Evolutionary conservation across 495 filamentous ascomycete genomes (phyloP), one percentile per base, ranked within the genome.

Genomic region (Aspergillus bertholletiae): DNA sequence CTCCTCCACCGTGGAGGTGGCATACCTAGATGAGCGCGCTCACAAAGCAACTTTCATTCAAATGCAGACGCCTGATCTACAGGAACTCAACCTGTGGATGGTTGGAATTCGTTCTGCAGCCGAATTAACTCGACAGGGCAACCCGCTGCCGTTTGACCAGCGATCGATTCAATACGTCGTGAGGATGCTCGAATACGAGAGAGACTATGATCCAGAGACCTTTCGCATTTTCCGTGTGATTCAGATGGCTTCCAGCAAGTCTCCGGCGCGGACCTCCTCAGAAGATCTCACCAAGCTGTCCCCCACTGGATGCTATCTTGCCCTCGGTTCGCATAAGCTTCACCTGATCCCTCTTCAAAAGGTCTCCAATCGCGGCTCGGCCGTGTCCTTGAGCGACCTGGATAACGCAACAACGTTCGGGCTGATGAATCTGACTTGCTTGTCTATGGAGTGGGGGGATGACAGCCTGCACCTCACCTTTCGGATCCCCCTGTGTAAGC

Each of bases 391-490:
- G 45, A 73, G 63, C 35, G 75, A 78, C 34, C 64, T 76, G 51
- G 79, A 68, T 52, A 73, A 68, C 51, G 77, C 67, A 53, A 74
- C 65, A 22, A 85, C 82, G 0, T 84, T 86, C 64, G 94, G 92
- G 3, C 77, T 95, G 41, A 83, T 95, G 58, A 88, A 87, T 13
- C 71, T 98, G 46, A 83, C 82, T 22, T 77, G 78, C 13, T 68
- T 93, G 30, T 81, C 79, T 20, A 79, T 92, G 63, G 83, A 86
- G 45, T 79, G 83, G 54, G 78, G 77, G 34, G 91, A 96, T 62
- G 92, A 98, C 72, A 84, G 87, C 18, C 90, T 98, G 66, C 87
- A 90, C 56, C 75, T 97, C 17, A 83, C 84, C 3, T 97, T 96
- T 64, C 84, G 90, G 27, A 68, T 82, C 24, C 93, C 93, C 18